Conservation (phyloP, 208 protist species). For the Trichomonas tenax region DNA sequence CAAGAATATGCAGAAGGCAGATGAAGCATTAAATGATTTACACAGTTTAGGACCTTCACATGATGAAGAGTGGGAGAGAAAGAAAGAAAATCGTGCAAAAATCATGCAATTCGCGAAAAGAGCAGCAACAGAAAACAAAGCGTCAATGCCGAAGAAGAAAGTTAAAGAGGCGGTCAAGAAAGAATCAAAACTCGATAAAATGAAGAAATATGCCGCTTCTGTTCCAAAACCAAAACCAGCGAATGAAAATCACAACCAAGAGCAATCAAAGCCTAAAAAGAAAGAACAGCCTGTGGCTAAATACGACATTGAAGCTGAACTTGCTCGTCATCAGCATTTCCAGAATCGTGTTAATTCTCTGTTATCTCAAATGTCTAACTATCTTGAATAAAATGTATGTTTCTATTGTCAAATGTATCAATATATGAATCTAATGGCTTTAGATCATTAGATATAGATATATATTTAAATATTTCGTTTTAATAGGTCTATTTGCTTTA, state of each 20-base stretch:
- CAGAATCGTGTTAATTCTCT: neutral
- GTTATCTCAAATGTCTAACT: neutral
- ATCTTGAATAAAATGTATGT: neutral
- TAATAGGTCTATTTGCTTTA: too few relatives aligned
- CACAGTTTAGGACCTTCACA: neutral
- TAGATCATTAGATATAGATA: too few relatives aligned
- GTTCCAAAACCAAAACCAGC: neutral
- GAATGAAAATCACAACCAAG: too few relatives aligned
- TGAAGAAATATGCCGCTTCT: neutral
- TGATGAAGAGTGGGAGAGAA: neutral
- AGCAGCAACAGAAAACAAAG: neutral
- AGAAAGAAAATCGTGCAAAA: neutral
- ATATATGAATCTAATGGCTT: too few relatives aligned
- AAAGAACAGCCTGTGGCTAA: neutral
- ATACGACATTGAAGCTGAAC: neutral
- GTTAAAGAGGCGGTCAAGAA: neutral
- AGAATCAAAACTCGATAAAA: neutral
- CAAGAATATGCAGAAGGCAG: neutral
- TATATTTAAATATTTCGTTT: too few relatives aligned
- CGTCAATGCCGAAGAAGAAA: neutral
- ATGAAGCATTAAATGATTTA: neutral
- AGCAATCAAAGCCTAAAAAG: neutral
- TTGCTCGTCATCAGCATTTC: neutral
- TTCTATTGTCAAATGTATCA: neutral
- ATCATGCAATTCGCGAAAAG: neutral